Evolutionary conservation across 2,329 filamentous ascomycete species (phyloP), one percentile per base, ranked within the genome.

Genomic region (Xylariaceae sp.): DNA sequence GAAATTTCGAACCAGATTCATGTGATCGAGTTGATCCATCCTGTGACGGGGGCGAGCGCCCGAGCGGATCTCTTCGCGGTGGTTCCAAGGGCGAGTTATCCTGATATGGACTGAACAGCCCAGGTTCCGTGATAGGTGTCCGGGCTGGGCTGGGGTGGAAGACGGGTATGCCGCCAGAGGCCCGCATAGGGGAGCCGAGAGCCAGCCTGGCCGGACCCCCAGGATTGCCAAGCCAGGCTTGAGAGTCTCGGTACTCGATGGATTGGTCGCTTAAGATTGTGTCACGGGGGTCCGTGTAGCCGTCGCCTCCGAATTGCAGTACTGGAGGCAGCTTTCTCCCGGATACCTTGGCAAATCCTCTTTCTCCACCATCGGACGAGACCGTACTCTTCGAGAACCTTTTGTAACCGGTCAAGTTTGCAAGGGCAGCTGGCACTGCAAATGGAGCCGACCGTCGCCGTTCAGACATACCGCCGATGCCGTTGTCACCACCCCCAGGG

Each of bases 91-190:
- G 52, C 11, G 60, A 55, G 30, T 50, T 39, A 28, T 56, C 53
- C 26, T 54, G 53, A 32, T 52, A 53, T 19, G 62, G 62, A 37
- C 65, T 63, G 41, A 76, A 76, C 0, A 75, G 74, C 18, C 68
- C 71, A 37, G 73, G 67, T 44, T 78, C 73, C 43, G 76, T 74
- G 13, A 84, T 65, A 1, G 82, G 77, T 3, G 78, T 81, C 40
- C 80, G 74, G 15, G 76, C 79, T 13, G 83, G 83, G n/a, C 82
- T 78, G n/a, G 78, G 73, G 47, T 80, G 72, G 56, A 81, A 73
- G 24, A 81, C 67, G n/a, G 76, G 72, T 3, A 81, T 64, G 9
- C 79, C 78, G 54, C 78, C 81, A 40, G 77, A 71, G 22, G 76
- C 76, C 34, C 77, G 70, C 75, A 81, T 81, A 4, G 77, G 76